phyloP scores from a whole-genome alignment of 2,329 filamentous ascomycete species.

The Teratosphaeria nubilosa region DNA sequence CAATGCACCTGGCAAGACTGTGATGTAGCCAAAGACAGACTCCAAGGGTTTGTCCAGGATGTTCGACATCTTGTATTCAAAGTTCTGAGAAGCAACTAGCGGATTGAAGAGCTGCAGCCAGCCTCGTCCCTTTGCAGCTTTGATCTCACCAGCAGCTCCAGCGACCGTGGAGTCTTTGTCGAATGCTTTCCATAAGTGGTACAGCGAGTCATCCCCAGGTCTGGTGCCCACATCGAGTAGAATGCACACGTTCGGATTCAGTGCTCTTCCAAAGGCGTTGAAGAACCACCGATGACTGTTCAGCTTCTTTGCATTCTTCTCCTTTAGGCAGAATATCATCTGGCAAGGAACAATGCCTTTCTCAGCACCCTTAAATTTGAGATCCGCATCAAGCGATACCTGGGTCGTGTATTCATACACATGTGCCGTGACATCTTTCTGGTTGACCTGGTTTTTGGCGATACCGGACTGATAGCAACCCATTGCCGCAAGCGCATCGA shows the following conservation, averaged over 20 bases:
- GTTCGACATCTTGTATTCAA: conserved; percentile 99
- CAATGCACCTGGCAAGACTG: conserved; percentile 85
- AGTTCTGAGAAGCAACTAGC: conserved; percentile 92
- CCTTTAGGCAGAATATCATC: conserved; percentile 97
- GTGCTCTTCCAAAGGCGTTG: conserved; percentile 85
- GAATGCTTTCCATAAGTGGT: conserved; percentile 97
- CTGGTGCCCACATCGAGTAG: conserved; percentile 92
- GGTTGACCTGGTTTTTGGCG: conserved; percentile 96
- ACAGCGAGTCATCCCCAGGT: conserved; percentile 80
- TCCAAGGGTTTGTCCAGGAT: conserved; percentile 96
- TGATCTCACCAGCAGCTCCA: conserved; percentile 94
- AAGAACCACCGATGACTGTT: conserved; percentile 99
- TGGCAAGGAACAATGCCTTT: conserved; percentile 98
- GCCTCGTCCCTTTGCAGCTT: conserved; percentile 83
- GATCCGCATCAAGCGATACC: conserved; percentile 84
- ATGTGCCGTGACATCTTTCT: conserved; percentile 87
- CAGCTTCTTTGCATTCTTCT: conserved; percentile 94
- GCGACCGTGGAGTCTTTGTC: conserved; percentile 96
- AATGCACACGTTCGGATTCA: conserved; percentile 95
- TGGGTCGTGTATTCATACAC: conserved; percentile 99
- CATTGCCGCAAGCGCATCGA: conserved; percentile 92
- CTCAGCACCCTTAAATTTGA: conserved; percentile 98
- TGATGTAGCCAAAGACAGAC: conserved; percentile 96
- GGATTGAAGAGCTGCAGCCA: conserved; percentile 83
- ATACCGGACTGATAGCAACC: conserved; percentile 98